A percentile compares a stretch with the other conserved stretches of the same genome.
Evolutionary conservation across 2,329 filamentous ascomycete genomes (phyloP).

Genomic region (Ilyonectria mors-panacis): DNA sequence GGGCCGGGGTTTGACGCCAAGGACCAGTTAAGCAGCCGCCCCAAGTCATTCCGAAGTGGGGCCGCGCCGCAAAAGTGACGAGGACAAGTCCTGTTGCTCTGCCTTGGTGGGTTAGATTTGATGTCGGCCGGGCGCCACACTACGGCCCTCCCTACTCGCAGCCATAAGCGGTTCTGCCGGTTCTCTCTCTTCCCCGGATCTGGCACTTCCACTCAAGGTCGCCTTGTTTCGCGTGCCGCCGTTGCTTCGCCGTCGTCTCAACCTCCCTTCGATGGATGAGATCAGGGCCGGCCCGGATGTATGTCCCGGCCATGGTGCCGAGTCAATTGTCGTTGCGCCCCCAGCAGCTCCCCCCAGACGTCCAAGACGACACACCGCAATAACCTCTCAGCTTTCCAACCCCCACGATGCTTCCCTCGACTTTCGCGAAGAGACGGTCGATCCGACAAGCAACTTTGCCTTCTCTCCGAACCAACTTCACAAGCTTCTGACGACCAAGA

Average conservation of each 20-base stretch:
- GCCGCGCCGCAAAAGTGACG: conserved; percentile 35
- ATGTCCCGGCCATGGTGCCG: conserved; percentile 40
- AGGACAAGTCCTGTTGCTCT: conserved; percentile 35
- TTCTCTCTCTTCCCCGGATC: conserved; percentile 21
- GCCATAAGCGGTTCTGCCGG: conserved; percentile 23
- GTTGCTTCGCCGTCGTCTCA: conserved; percentile 30
- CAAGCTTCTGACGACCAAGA: conserved; percentile 67
- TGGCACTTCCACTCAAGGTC: conserved; percentile 7
- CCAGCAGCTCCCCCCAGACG: conserved; percentile 16
- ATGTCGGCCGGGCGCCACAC: conserved; percentile 18
- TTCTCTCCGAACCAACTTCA: conserved; percentile 69
- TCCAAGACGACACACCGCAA: conserved; percentile 18
- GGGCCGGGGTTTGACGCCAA: conserved; percentile 30
- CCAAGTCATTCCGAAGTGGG: conserved; percentile 40
- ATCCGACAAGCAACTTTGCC: conserved; percentile 63
- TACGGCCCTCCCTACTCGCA: conserved; percentile 36
- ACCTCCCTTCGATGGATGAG: conserved; percentile 49
- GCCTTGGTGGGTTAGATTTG: conserved; percentile 20
- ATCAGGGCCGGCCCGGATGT: conserved; percentile 43
- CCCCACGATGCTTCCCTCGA: conserved; percentile 39
- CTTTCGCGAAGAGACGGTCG: conserved; percentile 43
- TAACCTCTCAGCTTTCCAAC: conserved; percentile 23
- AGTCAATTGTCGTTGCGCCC: conserved; percentile 29
- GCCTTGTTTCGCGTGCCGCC: conserved; percentile 26
- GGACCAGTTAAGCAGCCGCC: conserved; percentile 37